Percentiles rank a stretch among this genome's conserved stretches.
phyloP scores from a whole-genome alignment of 805 yeast species.

The Wickerhamomyces ciferrii region DNA sequence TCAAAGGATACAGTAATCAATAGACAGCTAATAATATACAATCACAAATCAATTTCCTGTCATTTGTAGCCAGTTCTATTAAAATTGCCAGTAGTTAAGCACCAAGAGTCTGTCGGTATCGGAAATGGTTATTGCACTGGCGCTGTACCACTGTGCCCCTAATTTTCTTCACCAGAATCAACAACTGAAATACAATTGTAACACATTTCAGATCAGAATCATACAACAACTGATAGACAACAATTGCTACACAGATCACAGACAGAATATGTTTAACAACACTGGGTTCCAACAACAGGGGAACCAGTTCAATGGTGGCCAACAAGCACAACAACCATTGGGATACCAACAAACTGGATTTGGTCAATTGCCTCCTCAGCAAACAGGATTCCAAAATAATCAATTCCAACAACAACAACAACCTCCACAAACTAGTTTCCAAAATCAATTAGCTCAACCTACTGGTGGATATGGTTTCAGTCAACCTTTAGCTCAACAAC shows the following conservation, averaged over 20 bases:
- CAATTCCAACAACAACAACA: slow-evolving; percentile 16
- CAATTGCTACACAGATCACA: too few species aligned
- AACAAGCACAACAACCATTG: slow-evolving; percentile 13
- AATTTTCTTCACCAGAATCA: neutral
- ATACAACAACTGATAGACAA: neutral
- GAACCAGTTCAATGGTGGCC: slow-evolving; percentile 1
- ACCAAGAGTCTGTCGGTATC: neutral
- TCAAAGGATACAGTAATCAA: too few species aligned
- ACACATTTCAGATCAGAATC: neutral
- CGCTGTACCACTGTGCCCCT: neutral
- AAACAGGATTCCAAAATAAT: slow-evolving; percentile 20
- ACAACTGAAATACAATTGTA: neutral
- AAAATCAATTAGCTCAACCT: slow-evolving; percentile 1
- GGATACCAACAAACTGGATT: slow-evolving; percentile 14
- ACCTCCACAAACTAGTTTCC: slow-evolving; percentile 8
- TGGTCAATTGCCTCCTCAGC: slow-evolving; percentile 18
- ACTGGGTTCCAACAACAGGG: slow-evolving; percentile 4
- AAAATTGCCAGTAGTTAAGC: too few species aligned
- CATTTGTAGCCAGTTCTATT: neutral
- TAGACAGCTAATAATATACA: too few species aligned
- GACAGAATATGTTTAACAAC: slow-evolving; percentile 4
- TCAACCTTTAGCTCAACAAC: slow-evolving; percentile 14
- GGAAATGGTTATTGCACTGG: neutral
- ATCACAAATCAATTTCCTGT: too few species aligned
- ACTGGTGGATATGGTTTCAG: slow-evolving; percentile 22